Percentiles rank a stretch among this genome's conserved stretches.
These are phyloP conservation scores for Gremmenia infestans DNA, from an alignment of 2,329 filamentous ascomycete species.

Conservation along the genomic window DNA sequence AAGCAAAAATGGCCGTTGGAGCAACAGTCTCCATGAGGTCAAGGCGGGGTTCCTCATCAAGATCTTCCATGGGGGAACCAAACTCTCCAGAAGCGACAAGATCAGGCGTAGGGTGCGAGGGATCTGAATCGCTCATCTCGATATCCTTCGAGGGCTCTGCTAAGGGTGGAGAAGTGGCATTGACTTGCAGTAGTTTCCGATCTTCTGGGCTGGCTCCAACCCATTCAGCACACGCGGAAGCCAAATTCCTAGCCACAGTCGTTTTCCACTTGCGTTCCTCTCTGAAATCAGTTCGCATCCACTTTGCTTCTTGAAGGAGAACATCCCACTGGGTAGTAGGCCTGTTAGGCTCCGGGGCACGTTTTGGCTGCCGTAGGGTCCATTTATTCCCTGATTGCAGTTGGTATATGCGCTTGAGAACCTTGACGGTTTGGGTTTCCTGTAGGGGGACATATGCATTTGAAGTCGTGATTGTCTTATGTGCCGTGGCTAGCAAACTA, in stretches of 20 bases:
- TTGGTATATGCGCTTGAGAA: conserved; percentile 81
- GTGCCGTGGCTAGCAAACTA: conserved; percentile 72
- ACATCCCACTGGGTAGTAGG: conserved; percentile 80
- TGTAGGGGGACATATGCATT: conserved; percentile 80
- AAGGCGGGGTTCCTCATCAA: conserved; percentile 30
- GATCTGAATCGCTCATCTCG: conserved; percentile 29
- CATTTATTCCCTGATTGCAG: conserved; percentile 88
- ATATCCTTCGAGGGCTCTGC: conserved; percentile 27
- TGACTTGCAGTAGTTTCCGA: conserved; percentile 64
- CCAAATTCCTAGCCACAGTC: conserved; percentile 72
- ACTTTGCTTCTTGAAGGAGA: conserved; percentile 85
- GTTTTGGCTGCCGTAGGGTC: conserved; percentile 85
- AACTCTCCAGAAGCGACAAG: conserved; percentile 59
- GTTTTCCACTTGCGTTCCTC: conserved; percentile 95
- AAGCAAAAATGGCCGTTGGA: conserved; percentile 75
- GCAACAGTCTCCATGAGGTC: conserved; percentile 43
- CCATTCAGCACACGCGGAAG: conserved; percentile 80
- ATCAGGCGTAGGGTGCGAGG: conserved; percentile 57
- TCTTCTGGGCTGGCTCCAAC: conserved; percentile 59
- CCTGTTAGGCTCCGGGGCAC: conserved; percentile 73
- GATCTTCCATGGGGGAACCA: conserved; percentile 48
- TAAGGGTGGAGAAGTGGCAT: conserved; percentile 44
- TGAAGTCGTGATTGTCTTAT: conserved; percentile 83
- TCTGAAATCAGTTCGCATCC: conserved; percentile 95
- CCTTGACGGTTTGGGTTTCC: conserved; percentile 82